Percentiles rank a stretch among this genome's conserved stretches.
Evolutionary conservation across 2,329 filamentous ascomycete genomes (phyloP).

Genomic region (Aspergillus sp.): DNA sequence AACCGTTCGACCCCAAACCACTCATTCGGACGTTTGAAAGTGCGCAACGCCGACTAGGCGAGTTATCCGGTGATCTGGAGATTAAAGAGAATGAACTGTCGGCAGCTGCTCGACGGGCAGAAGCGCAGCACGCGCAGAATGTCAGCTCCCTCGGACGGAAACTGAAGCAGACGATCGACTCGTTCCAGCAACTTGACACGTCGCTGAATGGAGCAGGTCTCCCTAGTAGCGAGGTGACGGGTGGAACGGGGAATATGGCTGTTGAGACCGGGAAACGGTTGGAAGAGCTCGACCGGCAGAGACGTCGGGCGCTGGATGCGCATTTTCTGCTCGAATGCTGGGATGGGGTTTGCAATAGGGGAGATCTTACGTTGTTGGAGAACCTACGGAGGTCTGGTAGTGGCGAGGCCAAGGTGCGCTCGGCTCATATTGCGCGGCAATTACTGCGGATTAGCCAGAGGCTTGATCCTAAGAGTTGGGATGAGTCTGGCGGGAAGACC

Average conservation of each 20-base stretch:
- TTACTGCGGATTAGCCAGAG: slow-evolving; percentile 89
- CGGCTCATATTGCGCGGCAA: slow-evolving; percentile 88
- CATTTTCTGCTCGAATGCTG: slow-evolving; percentile 95
- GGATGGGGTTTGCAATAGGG: slow-evolving; percentile 87
- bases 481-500: slow-evolving; percentile 45
- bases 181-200: slow-evolving; percentile 83
- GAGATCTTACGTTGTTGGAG: slow-evolving; percentile 78
- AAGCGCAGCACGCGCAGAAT: slow-evolving; percentile 86
- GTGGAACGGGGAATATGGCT: slow-evolving; percentile 72
- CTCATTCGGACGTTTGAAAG: slow-evolving; percentile 90
- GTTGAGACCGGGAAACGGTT: slow-evolving; percentile 91
- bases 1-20: slow-evolving; percentile 87
- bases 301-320: slow-evolving; percentile 82
- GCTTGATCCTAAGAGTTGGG: slow-evolving; percentile 71
- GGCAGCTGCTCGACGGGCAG: slow-evolving; percentile 81
- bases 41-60: slow-evolving; percentile 47
- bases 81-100: slow-evolving; percentile 84
- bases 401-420: slow-evolving; percentile 87
- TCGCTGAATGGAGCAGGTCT: slow-evolving; percentile 61
- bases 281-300: slow-evolving; percentile 89
- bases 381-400: slow-evolving; percentile 78
- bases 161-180: slow-evolving; percentile 83
- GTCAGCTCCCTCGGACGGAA: slow-evolving; percentile 81
- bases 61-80: slow-evolving; percentile 69
- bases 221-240: slow-evolving; percentile 21